Conservation (phyloP, 371 early-diverging fungal species). For the Synchytrium microbalum region DNA sequence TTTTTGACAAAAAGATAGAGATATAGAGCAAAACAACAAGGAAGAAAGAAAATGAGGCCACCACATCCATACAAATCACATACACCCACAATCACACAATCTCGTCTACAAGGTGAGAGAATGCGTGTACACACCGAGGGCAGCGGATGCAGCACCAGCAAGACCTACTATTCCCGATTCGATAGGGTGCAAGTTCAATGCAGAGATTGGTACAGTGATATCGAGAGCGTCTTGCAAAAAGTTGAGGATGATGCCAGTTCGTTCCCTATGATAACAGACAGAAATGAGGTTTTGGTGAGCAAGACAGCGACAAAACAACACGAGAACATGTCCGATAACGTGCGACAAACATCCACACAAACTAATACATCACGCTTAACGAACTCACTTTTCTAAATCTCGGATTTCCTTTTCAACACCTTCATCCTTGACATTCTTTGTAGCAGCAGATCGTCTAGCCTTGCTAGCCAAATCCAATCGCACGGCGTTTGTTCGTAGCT, state of each 20-base stretch:
- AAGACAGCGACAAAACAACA: neutral
- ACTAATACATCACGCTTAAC: neutral
- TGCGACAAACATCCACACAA: neutral
- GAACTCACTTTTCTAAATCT: conserved; percentile 6
- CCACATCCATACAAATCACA: no score
- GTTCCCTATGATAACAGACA: conserved; percentile 16
- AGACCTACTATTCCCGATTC: conserved; percentile 34
- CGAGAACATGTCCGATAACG: neutral
- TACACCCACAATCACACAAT: no score
- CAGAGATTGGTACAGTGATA: conserved; percentile 28
- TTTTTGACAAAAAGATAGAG: no score
- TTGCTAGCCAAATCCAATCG: conserved; percentile 20
- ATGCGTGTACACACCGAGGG: conserved; percentile 24
- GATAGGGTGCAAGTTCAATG: conserved; percentile 25
- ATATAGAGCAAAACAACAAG: no score
- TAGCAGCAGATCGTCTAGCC: conserved; percentile 7
- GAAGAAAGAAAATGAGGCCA: no score
- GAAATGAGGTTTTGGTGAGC: neutral
- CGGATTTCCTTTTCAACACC: conserved; percentile 2
- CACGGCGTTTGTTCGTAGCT: conserved; percentile 21
- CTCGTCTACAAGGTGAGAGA: neutral
- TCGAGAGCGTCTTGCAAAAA: conserved; percentile 33
- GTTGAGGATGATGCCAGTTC: conserved; percentile 17
- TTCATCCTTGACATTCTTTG: conserved; percentile 16
- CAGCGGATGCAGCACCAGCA: conserved; percentile 30